phyloP scores from a whole-genome alignment of 2,329 filamentous ascomycete species.

The Trichoderma sp. region DNA sequence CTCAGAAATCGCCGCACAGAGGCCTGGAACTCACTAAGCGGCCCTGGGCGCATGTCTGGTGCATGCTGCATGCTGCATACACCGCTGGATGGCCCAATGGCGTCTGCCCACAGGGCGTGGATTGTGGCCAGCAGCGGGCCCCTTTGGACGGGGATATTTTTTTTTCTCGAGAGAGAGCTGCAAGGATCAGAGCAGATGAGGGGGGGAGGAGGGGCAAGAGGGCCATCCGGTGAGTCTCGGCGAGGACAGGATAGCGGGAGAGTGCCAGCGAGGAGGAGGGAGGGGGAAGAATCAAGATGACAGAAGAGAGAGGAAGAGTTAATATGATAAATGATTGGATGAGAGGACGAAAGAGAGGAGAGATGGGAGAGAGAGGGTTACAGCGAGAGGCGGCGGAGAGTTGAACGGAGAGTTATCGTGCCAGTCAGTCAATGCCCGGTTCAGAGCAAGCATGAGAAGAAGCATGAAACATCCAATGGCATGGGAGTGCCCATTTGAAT shows the following conservation, averaged over 20 bases:
- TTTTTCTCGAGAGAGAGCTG: slow-evolving; percentile 1
- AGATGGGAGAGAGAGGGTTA: neutral
- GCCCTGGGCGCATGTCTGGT: slow-evolving; percentile 13
- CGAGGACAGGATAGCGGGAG: neutral
- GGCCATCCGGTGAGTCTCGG: slow-evolving; percentile 16
- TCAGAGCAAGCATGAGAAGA: neutral
- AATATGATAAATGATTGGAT: neutral
- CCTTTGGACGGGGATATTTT: neutral
- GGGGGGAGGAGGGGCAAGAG: slow-evolving; percentile 14
- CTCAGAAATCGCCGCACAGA: slow-evolving; percentile 12
- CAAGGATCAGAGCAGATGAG: slow-evolving; percentile 13
- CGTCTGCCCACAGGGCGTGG: slow-evolving; percentile 10
- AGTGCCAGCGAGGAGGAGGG: neutral
- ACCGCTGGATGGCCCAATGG: slow-evolving; percentile 12
- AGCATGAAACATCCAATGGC: neutral
- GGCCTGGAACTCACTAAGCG: slow-evolving; percentile 15
- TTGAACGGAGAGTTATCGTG: neutral
- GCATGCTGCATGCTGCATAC: slow-evolving; percentile 16
- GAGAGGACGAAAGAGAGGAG: neutral
- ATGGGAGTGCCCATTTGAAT: neutral
- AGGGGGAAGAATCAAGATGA: neutral
- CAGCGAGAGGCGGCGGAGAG: neutral
- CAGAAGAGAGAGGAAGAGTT: neutral
- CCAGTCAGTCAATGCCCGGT: neutral
- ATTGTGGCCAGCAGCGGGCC: slow-evolving; percentile 10